Evolutionary conservation across 306 rosid species (phyloP).

Genomic region (Cicer yamashitae): DNA sequence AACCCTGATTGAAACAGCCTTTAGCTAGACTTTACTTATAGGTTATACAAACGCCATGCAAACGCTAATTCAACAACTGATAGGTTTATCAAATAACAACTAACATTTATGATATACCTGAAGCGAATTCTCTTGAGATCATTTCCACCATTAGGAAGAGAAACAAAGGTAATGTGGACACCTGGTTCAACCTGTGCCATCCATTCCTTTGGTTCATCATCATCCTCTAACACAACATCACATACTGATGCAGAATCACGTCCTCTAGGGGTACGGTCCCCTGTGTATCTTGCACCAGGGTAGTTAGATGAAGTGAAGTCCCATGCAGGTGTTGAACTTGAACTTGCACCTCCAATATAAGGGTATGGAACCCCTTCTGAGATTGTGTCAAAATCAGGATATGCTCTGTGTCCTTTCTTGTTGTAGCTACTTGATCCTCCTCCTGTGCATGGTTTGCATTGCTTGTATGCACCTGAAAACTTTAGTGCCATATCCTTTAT

Average conservation of each 20-base stretch:
- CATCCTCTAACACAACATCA: slow-evolving; percentile 86
- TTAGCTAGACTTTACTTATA: no score
- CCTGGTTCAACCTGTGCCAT: slow-evolving; percentile 98
- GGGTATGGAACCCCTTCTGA: slow-evolving; percentile 92
- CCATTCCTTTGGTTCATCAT: slow-evolving; percentile 93
- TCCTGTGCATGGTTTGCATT: slow-evolving; percentile 85
- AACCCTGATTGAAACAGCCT: no score
- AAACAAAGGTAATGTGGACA: slow-evolving; percentile 81
- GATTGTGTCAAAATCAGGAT: slow-evolving; percentile 86
- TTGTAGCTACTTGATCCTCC: slow-evolving; percentile 62
- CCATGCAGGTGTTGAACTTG: slow-evolving; percentile 96
- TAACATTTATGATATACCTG: slow-evolving; percentile 55
- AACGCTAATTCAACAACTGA: no score
- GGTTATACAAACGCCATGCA: no score
- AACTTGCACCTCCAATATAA: slow-evolving; percentile 84
- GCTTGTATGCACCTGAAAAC: slow-evolving; percentile 80
- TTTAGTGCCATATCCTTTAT: slow-evolving; percentile 90
- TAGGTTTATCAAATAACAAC: no score
- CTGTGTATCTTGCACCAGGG: slow-evolving; percentile 69
- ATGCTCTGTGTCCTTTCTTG: slow-evolving; percentile 78
- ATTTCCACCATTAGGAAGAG: slow-evolving; percentile 93
- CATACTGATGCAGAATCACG: slow-evolving; percentile 61
- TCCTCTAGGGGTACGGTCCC: slow-evolving; percentile 75
- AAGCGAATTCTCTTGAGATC: slow-evolving; percentile 93
- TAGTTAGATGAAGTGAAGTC: slow-evolving; percentile 73